Conservation (phyloP, 2,329 filamentous ascomycete species). For the Epicoccum sorghinum region DNA sequence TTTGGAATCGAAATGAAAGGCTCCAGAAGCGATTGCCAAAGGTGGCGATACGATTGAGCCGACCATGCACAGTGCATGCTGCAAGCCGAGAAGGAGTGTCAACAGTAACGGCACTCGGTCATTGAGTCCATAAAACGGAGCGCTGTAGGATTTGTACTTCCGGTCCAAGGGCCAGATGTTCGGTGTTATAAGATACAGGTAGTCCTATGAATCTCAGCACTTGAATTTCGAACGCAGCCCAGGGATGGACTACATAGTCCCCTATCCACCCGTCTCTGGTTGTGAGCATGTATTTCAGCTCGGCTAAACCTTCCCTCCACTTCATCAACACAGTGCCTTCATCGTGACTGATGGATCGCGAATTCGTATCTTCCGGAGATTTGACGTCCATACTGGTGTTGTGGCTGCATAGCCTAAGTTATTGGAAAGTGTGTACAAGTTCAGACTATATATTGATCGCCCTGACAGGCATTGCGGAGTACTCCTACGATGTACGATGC, state of each 20-base stretch:
- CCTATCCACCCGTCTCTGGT: not conserved
- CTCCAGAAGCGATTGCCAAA: slow-evolving; percentile 38
- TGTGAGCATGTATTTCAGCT: slow-evolving; percentile 4
- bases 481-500: not conserved
- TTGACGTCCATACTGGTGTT: no score
- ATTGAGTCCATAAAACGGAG: slow-evolving; percentile 37
- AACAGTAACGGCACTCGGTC: slow-evolving; percentile 34
- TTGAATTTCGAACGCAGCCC: no score
- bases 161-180: slow-evolving; percentile 32
- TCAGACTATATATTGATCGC: not conserved
- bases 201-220: slow-evolving; percentile 35
- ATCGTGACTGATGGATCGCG: no score
- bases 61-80: slow-evolving; percentile 40
- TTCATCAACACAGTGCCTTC: not conserved
- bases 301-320: not conserved
- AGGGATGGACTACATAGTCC: not conserved
- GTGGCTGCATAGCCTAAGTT: no score
- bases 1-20: slow-evolving; percentile 33
- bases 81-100: slow-evolving; percentile 37
- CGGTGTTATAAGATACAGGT: slow-evolving; percentile 37
- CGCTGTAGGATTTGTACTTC: slow-evolving; percentile 35
- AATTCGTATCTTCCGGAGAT: no score
- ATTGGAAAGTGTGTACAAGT: not conserved
- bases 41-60: slow-evolving; percentile 35
- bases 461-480: no score